Conservation (phyloP, 805 yeast genomes). For the Yarrowia porcina region DNA sequence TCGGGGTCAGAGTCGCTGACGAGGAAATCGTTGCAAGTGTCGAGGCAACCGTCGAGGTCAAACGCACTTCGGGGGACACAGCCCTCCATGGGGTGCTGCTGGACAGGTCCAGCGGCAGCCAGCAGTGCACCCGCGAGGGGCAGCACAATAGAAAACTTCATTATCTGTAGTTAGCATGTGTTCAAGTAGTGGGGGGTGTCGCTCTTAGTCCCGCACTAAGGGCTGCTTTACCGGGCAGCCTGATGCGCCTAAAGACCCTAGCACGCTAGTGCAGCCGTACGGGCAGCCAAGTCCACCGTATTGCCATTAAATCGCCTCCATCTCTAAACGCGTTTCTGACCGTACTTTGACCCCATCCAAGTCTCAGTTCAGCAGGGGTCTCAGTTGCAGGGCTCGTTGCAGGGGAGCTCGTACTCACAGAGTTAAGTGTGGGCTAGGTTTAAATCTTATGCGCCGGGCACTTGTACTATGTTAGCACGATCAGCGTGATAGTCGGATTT, state of each 20-base stretch:
- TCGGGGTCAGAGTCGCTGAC: slow-evolving; percentile 13
- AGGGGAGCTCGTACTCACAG: neutral
- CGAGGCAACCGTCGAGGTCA: neutral
- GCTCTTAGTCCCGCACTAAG: no score
- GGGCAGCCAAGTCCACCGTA: no score
- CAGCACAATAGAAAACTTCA: slow-evolving; percentile 5
- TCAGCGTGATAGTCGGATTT: slow-evolving; percentile 1
- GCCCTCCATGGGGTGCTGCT: slow-evolving; percentile 18
- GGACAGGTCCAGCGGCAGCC: neutral
- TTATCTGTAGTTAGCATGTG: neutral
- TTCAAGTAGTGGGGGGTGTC: neutral
- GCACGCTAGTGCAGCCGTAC: no score
- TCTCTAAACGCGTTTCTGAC: no score
- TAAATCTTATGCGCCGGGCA: neutral
- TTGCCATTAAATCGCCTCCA: no score
- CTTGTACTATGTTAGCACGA: neutral
- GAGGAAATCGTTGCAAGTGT: slow-evolving; percentile 10
- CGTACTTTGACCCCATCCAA: no score
- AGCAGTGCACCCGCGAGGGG: slow-evolving; percentile 17
- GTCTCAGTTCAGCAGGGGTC: neutral
- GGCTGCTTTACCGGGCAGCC: no score
- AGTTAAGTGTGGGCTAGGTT: neutral
- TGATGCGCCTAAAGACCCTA: no score
- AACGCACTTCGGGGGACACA: slow-evolving; percentile 9
- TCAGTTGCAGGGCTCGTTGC: neutral